Evolutionary conservation across 2,329 filamentous ascomycete species (phyloP).

Genomic region (Aureobasidium uvarum): DNA sequence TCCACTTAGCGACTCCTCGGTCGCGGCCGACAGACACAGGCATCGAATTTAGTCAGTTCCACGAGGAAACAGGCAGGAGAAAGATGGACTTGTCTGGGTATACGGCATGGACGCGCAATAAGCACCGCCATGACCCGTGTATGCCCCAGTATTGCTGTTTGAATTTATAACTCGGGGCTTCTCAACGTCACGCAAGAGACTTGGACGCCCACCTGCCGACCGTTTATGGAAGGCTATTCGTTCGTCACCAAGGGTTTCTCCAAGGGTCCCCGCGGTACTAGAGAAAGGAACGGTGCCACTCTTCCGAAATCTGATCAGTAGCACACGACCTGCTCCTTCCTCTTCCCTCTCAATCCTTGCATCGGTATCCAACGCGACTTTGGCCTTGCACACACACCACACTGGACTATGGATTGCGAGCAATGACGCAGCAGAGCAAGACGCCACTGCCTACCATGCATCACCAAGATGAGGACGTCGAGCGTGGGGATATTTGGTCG

Average conservation of each 20-base stretch:
- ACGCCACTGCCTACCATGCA: constrained; percentile 2
- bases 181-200: constrained; percentile 1
- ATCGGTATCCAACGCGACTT: background rate
- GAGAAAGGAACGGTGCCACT: constrained; percentile 19
- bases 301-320: constrained; percentile 1
- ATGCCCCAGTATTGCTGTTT: background rate
- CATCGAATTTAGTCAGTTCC: background rate
- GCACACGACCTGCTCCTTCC: constrained; percentile 3
- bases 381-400: background rate
- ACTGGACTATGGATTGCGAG: background rate
- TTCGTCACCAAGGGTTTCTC: constrained; percentile 3
- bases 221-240: background rate
- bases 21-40: background rate
- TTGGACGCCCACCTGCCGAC: background rate
- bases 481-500: constrained; percentile 13
- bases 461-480: constrained; percentile 17
- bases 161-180: background rate
- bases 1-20: constrained; percentile 12
- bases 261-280: constrained; percentile 9
- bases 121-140: background rate
- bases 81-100: background rate
- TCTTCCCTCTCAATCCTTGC: background rate
- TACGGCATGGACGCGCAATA: background rate
- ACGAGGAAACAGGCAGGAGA: background rate
- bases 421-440: constrained; percentile 14